A percentile compares a stretch with the other conserved stretches of the same genome.
Evolutionary conservation across 495 filamentous ascomycete species (phyloP).

Genomic region (Tuber calosporum): DNA sequence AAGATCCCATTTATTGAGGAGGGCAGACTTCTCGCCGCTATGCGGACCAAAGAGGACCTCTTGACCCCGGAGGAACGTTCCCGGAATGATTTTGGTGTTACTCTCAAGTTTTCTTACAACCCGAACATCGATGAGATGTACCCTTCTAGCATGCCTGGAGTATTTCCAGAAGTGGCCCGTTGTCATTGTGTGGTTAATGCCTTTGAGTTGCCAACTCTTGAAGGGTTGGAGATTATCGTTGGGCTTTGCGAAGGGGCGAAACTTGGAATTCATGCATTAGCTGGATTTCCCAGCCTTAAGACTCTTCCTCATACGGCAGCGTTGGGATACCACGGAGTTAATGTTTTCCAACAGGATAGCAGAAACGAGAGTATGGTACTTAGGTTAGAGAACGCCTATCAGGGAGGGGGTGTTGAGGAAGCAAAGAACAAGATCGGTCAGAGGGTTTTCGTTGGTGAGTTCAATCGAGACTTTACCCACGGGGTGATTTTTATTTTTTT

Average conservation of each 20-base stretch:
- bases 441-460: slow-evolving; percentile 66
- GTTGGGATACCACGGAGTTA: slow-evolving; percentile 84
- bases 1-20: slow-evolving; percentile 99
- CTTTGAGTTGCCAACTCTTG: slow-evolving; percentile 86
- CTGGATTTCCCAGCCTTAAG: slow-evolving; percentile 86
- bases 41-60: slow-evolving; percentile 71
- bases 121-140: slow-evolving; percentile 69
- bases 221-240: slow-evolving; percentile 77
- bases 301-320: slow-evolving; percentile 70
- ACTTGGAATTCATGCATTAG: slow-evolving; percentile 69
- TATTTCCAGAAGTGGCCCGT: slow-evolving; percentile 81
- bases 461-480: slow-evolving; percentile 8
- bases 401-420: slow-evolving; percentile 58
- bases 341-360: slow-evolving; percentile 94
- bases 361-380: slow-evolving; percentile 95
- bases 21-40: slow-evolving; percentile 69
- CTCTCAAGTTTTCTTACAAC: slow-evolving; percentile 85
- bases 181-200: slow-evolving; percentile 92
- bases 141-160: slow-evolving; percentile 73
- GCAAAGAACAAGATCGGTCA: slow-evolving; percentile 75
- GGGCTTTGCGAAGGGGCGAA: slow-evolving; percentile 84
- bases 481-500: background rate
- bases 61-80: slow-evolving; percentile 67
- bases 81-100: slow-evolving; percentile 84
- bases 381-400: slow-evolving; percentile 63